phyloP scores from a whole-genome alignment of 1,284 basidiomycete species.

The Sphaerobolus stellatus region DNA sequence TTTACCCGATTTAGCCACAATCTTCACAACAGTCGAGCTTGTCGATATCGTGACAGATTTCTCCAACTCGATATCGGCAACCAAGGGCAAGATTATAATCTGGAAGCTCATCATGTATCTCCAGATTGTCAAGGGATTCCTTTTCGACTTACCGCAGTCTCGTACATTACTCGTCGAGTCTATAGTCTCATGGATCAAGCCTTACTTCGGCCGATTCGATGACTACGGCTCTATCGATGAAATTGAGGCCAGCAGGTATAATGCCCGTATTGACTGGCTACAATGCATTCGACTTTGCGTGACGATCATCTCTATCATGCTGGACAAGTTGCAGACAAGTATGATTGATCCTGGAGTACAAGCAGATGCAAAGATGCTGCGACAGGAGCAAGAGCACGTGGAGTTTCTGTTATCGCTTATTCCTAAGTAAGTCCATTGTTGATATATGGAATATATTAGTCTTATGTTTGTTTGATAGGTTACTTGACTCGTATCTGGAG shows the following conservation, averaged over 20 bases:
- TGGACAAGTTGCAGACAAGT: slow-evolving; percentile 86
- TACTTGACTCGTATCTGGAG: slow-evolving; percentile 88
- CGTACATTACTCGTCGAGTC: slow-evolving; percentile 84
- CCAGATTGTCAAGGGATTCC: slow-evolving; percentile 84
- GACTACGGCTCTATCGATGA: slow-evolving; percentile 70
- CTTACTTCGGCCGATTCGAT: slow-evolving; percentile 91
- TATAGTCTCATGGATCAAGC: slow-evolving; percentile 91
- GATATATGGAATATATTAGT: slow-evolving; percentile 3
- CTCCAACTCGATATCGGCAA: slow-evolving; percentile 77
- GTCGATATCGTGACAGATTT: slow-evolving; percentile 85
- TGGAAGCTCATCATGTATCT: slow-evolving; percentile 95
- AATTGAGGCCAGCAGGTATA: slow-evolving; percentile 63
- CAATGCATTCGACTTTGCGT: slow-evolving; percentile 86
- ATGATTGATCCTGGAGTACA: slow-evolving; percentile 68
- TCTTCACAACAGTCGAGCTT: slow-evolving; percentile 79
- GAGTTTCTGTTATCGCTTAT: slow-evolving; percentile 86
- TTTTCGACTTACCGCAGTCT: slow-evolving; percentile 83
- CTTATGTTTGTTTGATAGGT: slow-evolving; percentile 38
- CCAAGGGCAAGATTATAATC: slow-evolving; percentile 79
- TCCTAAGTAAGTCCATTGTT: slow-evolving; percentile 59
- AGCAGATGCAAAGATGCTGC: slow-evolving; percentile 58
- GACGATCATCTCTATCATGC: slow-evolving; percentile 84
- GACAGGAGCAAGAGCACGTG: slow-evolving; percentile 91
- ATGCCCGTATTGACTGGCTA: slow-evolving; percentile 83
- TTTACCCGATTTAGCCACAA: slow-evolving; percentile 81